A percentile compares a stretch with the other conserved stretches of the same genome.
Evolutionary conservation across 768 basidiomycete species (phyloP).

Genomic region (Boletus huronensis): DNA sequence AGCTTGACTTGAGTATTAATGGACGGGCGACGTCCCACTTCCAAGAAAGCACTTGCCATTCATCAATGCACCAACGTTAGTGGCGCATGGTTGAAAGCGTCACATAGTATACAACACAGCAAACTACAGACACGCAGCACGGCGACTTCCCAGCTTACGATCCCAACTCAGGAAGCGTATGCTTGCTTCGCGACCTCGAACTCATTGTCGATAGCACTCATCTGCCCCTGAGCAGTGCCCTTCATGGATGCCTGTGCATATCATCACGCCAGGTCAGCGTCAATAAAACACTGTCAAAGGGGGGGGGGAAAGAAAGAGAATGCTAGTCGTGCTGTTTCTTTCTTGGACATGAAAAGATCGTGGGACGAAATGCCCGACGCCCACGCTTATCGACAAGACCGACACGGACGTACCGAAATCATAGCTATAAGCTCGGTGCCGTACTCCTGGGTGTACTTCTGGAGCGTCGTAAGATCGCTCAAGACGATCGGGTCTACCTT

Average conservation of each 20-base stretch:
- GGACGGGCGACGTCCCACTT: not conserved
- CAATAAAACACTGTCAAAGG: not conserved
- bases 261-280: not conserved
- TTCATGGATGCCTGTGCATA: not conserved
- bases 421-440: not conserved
- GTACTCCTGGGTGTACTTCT: accelerated
- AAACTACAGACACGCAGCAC: not conserved
- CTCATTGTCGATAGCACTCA: not conserved
- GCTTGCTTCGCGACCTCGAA: not conserved
- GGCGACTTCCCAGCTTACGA: too few relatives aligned
- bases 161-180: not conserved
- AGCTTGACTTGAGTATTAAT: not conserved
- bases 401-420: not conserved
- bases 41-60: not conserved
- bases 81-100: not conserved
- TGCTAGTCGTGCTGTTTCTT: not conserved
- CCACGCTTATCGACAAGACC: not conserved
- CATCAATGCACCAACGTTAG: not conserved
- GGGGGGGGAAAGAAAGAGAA: not conserved
- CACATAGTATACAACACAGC: not conserved
- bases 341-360: not conserved
- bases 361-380: too few relatives aligned
- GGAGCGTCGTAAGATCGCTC: not conserved
- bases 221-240: not conserved
- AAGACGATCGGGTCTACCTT: accelerated